Evolutionary conservation across 768 basidiomycete species (phyloP), one percentile per base, ranked within the genome.

Genomic region (Mrakia frigida): DNA sequence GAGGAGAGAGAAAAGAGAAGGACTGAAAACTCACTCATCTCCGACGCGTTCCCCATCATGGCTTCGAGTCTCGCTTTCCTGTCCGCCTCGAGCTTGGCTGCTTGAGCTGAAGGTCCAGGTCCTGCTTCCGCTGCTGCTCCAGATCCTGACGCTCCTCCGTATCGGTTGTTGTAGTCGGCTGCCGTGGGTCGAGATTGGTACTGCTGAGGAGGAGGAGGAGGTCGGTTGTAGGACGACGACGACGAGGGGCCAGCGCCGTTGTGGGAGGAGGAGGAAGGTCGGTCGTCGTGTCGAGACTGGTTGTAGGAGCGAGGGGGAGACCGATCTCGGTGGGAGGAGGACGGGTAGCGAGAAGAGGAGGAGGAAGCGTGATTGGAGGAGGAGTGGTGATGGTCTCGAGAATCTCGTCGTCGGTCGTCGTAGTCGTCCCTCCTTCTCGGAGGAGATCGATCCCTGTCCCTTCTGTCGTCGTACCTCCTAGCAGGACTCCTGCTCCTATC

Each of bases 1-100:
- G 25, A 16, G 46, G 33, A 74, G 65, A 43, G 52, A 28, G 35
- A 14, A 21, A 5, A 16, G 46, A 23, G n/a, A 65, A 10, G 35
- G 61, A 7, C 10, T 3, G 31, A 21, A 21, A 50, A 75, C 74
- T 65, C 37, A 75, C 70, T 60, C 85, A 93, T 86, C 11, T 83
- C 82, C n/a, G 85, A 82, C 0, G 96, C 96, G 76, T 90, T 88
- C 2, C 87, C 84, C 33, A 90, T 84, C 96, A 98, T 98, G 6
- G 93, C 91, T 0, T 93, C 95, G 39, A 98, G 86, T n/a, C 92
- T 90, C 37, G 92, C 91, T 5, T 50, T 35, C 28, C 70, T 28
- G 10, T 72, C 46, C 11, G 70, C 70, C 31, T 53, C 28, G 23
- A 72, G 35, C 28, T 72, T 50, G 9, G 50, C 50, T 13, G 50